Evolutionary conservation across 768 basidiomycete species (phyloP).

Genomic region (Dictyophora rubrovolvata): DNA sequence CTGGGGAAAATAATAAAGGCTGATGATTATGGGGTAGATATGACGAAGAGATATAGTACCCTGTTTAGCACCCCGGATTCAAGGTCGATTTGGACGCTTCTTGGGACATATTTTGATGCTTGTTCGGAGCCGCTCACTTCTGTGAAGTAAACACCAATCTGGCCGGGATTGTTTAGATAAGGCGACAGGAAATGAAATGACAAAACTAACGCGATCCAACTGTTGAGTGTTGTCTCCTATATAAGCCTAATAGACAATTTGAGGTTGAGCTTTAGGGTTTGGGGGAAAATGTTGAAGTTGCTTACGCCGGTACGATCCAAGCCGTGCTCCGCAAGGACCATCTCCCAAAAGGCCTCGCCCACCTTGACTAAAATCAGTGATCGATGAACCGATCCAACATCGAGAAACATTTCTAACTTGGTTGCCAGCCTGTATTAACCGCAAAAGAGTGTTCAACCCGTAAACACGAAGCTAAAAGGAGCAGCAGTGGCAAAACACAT

Average conservation of each 20-base stretch:
- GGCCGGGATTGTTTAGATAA: neutral
- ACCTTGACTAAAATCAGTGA: slow-evolving; percentile 11
- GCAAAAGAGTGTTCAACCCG: neutral
- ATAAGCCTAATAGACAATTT: slow-evolving; percentile 40
- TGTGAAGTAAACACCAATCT: slow-evolving; percentile 78
- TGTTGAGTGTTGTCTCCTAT: slow-evolving; percentile 65
- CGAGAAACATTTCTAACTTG: slow-evolving; percentile 31
- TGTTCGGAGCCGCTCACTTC: slow-evolving; percentile 37
- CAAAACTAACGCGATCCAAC: slow-evolving; percentile 48
- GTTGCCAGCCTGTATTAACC: slow-evolving; percentile 47
- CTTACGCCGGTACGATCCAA: slow-evolving; percentile 61
- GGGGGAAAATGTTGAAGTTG: slow-evolving; percentile 9
- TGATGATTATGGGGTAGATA: no score
- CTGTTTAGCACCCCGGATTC: slow-evolving; percentile 79
- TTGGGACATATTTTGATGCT: slow-evolving; percentile 71
- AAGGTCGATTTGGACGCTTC: slow-evolving; percentile 84
- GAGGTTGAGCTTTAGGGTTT: slow-evolving; percentile 7
- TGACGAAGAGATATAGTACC: slow-evolving; percentile 30
- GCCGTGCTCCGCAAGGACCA: slow-evolving; percentile 81
- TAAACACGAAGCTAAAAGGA: neutral
- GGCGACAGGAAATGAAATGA: slow-evolving; percentile 4
- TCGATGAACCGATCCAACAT: neutral
- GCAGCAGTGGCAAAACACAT: neutral
- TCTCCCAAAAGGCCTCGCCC: slow-evolving; percentile 83
- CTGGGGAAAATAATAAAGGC: slow-evolving; percentile 24